Evolutionary conservation across 306 rosid genomes (phyloP), one percentile per base, ranked within the genome.

Genomic region (Vigna angularis): DNA sequence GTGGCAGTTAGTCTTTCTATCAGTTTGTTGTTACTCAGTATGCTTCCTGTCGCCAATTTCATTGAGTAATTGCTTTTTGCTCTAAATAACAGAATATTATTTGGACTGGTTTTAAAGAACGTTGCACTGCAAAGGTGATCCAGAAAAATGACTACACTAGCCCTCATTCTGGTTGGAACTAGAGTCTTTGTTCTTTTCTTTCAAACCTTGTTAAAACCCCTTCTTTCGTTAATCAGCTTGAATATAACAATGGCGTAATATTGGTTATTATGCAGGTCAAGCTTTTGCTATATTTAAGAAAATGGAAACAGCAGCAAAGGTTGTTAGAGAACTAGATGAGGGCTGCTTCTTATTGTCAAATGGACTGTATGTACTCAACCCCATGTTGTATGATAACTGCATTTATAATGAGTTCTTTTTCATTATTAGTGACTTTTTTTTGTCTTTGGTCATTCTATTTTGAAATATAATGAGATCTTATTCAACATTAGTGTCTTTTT

Each of bases 41-140:
- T 49, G 51, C 64, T 20, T 2, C 17, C 10, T 61, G 66, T 76
- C 49, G 34, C 38, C 66, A 7, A 51, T 36, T 6, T 72, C 42
- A 49, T 66, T 83, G 73, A 34, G 6, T 34, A 34, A 34, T 5
- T 34, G 1, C 0, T 34, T 11, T 0, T 26, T 76, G 45, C 58
- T 69, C 70, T 73, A 34, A 72, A 68, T 82, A 57, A 57, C 89
- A 96, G 98, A 90, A 87, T 78, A 85, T 91, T 45, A 79, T 93
- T 44, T 84, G 82, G 87, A 79, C 80, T 71, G 97, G 83, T 75
- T 91, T 93, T 81, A 66, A 84, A 65, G 96, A 89, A 85, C 78
- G 58, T 17, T 96, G 99, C 84, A 72, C 83, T 20, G 97, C 93
- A n/a, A 90, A 81, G 89, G 70, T 91, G 96, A 75, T 96, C 73